Evolutionary conservation across 73 alveolate species (phyloP).

Genomic region (Paramecium biaurelia): DNA sequence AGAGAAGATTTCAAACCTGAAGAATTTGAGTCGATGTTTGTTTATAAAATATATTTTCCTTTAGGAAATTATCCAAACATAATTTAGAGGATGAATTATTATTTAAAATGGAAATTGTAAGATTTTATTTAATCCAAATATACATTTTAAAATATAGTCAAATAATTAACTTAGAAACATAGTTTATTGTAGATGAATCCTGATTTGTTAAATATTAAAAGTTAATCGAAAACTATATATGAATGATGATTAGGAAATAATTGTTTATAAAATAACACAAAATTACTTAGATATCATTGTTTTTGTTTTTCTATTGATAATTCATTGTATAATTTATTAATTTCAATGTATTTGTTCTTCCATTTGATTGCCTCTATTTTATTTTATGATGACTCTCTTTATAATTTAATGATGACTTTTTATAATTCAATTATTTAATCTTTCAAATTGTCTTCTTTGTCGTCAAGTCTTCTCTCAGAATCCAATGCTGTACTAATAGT

Average conservation of each 20-base stretch:
- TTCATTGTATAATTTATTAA: background rate
- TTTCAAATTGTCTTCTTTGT: background rate
- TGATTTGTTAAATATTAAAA: background rate
- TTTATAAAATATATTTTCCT: background rate
- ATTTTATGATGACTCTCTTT: background rate
- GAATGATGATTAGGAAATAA: background rate
- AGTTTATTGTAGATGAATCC: background rate
- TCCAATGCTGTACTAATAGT: background rate
- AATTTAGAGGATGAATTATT: background rate
- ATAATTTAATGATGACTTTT: background rate
- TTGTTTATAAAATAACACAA: background rate
- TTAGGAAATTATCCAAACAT: background rate
- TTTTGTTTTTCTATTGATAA: background rate
- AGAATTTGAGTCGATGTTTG: background rate
- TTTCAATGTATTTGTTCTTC: conserved; percentile 11
- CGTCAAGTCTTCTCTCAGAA: background rate
- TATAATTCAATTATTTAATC: background rate
- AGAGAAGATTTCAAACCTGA: background rate
- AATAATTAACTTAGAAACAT: background rate
- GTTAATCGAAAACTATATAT: background rate
- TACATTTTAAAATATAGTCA: background rate
- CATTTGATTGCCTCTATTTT: background rate
- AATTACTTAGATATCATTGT: background rate
- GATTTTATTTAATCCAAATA: background rate
- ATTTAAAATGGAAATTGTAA: background rate